These are phyloP conservation scores for Cicer arietinum DNA, from an alignment of 306 rosid genomes.

Conservation along the genomic window DNA sequence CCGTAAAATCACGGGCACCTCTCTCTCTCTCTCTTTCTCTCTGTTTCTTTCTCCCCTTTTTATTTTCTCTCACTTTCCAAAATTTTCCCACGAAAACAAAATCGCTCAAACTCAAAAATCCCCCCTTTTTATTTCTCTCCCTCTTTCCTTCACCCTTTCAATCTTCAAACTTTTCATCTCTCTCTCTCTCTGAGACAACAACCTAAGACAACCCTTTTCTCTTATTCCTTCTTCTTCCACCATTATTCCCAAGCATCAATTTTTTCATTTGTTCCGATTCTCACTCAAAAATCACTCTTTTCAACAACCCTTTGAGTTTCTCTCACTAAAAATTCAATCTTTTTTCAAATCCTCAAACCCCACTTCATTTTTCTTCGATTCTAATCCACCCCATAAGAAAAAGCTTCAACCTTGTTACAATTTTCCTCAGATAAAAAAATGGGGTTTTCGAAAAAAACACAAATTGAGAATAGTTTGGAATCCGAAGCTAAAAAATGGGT, in stretches of 20 bases:
- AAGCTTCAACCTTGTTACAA: slow-evolving; percentile 1
- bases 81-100: slow-evolving; percentile 40
- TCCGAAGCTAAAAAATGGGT: slow-evolving; percentile 76
- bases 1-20: slow-evolving; percentile 80
- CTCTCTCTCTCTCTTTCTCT: slow-evolving; percentile 8
- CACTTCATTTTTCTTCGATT: slow-evolving; percentile 33
- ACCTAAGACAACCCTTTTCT: slow-evolving; percentile 65
- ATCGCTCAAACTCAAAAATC: slow-evolving; percentile 4
- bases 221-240: slow-evolving; percentile 55
- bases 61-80: slow-evolving; percentile 33
- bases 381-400: slow-evolving; percentile 15
- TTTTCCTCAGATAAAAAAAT: slow-evolving; percentile 35
- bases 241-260: slow-evolving; percentile 35
- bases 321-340: slow-evolving; percentile 23
- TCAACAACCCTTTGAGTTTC: slow-evolving; percentile 34
- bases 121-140: slow-evolving; percentile 15
- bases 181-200: slow-evolving; percentile 43
- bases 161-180: slow-evolving; percentile 39
- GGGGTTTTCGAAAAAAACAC: slow-evolving; percentile 85
- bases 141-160: slow-evolving; percentile 28
- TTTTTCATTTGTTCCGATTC: slow-evolving; percentile 48
- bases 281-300: slow-evolving; percentile 43
- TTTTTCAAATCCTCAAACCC: slow-evolving; percentile 14
- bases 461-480: slow-evolving; percentile 64
- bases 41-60: slow-evolving; percentile 18